Percentiles rank a stretch among this genome's conserved stretches.
phyloP scores from a whole-genome alignment of 768 basidiomycete genomes.

The Mrakia gelida region DNA sequence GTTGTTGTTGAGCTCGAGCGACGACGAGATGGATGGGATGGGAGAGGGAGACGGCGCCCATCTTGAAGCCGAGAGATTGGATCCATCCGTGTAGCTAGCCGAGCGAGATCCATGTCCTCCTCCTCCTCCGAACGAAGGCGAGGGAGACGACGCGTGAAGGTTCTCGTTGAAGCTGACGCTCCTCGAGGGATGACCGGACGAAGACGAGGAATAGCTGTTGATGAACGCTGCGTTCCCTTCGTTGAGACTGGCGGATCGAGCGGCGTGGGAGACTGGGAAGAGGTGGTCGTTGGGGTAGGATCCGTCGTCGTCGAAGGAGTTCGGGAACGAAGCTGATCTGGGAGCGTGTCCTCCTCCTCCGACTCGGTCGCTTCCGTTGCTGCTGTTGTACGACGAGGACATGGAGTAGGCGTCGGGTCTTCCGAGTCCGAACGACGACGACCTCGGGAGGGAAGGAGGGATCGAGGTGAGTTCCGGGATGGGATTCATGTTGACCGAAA shows the following conservation, averaged over 20 bases:
- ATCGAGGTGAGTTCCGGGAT: slow-evolving; percentile 26
- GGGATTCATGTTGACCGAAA: slow-evolving; percentile 26
- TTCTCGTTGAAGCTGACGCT: slow-evolving; percentile 2
- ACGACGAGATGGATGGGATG: too few relatives aligned
- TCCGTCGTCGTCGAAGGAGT: background rate
- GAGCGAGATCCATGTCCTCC: background rate
- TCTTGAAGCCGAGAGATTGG: too few relatives aligned
- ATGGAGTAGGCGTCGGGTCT: background rate
- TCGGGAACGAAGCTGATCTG: background rate
- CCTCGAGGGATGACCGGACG: background rate
- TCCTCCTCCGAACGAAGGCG: background rate
- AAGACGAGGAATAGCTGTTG: background rate
- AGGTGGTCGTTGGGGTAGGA: background rate
- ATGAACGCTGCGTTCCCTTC: background rate
- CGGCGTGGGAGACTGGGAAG: background rate
- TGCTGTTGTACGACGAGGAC: background rate
- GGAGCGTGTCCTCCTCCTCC: background rate
- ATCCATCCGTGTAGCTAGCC: background rate
- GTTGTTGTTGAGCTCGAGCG: too few relatives aligned
- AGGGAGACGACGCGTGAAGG: background rate
- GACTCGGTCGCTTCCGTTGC: too few relatives aligned
- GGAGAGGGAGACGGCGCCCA: too few relatives aligned
- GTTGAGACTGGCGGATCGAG: background rate
- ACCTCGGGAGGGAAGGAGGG: slow-evolving; percentile 18
- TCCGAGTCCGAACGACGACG: background rate